Conservation (phyloP, 768 basidiomycete genomes). For the Rhizopogon vulgaris region DNA sequence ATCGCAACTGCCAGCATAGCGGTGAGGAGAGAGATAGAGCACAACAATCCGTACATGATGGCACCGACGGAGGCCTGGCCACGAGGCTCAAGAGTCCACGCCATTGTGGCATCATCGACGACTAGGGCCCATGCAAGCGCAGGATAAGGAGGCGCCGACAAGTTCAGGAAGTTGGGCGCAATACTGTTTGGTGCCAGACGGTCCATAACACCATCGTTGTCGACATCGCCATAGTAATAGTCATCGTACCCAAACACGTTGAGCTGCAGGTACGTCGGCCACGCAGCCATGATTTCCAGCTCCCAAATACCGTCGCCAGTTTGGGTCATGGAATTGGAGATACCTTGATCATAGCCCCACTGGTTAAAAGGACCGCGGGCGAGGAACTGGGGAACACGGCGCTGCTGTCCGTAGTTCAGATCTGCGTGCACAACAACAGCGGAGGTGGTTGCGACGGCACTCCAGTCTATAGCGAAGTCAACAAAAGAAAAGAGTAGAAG, state of each 20-base stretch:
- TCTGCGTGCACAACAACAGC: constrained; percentile 77
- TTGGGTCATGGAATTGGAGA: constrained; percentile 62
- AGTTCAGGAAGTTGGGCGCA: constrained; percentile 84
- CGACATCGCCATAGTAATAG: constrained; percentile 88
- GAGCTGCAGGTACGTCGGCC: constrained; percentile 87
- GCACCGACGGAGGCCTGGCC: constrained; percentile 78
- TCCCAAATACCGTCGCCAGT: constrained; percentile 69
- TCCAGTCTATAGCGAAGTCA: constrained; percentile 62
- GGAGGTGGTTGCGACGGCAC: constrained; percentile 52
- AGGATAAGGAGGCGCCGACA: constrained; percentile 84
- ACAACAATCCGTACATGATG: constrained; percentile 81
- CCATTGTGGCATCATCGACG: constrained; percentile 70
- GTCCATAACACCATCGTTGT: constrained; percentile 83
- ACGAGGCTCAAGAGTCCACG: constrained; percentile 76
- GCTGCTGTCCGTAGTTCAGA: constrained; percentile 45
- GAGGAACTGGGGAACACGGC: constrained; percentile 83
- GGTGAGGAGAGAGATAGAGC: constrained; percentile 79
- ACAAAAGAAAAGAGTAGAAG: neutral
- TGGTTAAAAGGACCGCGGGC: constrained; percentile 86
- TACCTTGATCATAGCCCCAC: constrained; percentile 89
- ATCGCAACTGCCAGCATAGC: constrained; percentile 74
- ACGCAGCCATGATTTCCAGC: constrained; percentile 81
- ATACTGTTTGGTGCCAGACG: constrained; percentile 85
- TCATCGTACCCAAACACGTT: constrained; percentile 90
- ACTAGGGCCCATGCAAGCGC: constrained; percentile 83